Evolutionary conservation across 192 early-diverging fungal genomes (phyloP), one percentile per base, ranked within the genome.

Genomic region (Coemansia sp.): DNA sequence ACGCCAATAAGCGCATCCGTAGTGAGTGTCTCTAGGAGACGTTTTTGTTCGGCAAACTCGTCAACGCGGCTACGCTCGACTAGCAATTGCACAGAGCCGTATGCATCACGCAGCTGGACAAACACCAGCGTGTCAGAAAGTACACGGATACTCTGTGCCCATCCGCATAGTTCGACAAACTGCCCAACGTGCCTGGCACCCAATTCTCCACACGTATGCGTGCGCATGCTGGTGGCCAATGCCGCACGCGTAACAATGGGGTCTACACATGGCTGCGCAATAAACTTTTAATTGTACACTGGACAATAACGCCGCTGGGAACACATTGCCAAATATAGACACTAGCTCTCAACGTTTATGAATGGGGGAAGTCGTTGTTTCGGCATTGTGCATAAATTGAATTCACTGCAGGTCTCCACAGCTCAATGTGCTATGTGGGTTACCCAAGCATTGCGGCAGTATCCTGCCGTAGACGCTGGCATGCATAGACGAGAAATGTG

Each of bases 201-300:
- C n/a, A 94, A 59, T n/a, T 88, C 81, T 12, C 89, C 89, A 53
- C 89, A 90, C n/a, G 75, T 84, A 67, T 94, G 92, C 10, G 90
- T 90, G 47, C 89, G 78, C 70, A 67, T 67, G 55, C 41, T 43
- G 18, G 70, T 79, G 14, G 70, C 43, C 23, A 72, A 60, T 41
- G 43, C 33, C 3, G 56, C 16, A 36, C 15, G 55, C 6, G 45
- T 15, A 19, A 36, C 55, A 47, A 35, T 43, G 10, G 44, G 41
- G 7, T 14, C 12, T 14, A 15, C 14, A 13, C 21, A 48, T 14
- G 20, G 3, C 47, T 47, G 45, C 45, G 45, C 45, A 47, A 16
- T 19, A 44, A 16, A 10, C 43, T 9, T 19, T 13, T 20, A 47
- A 47, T 47, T 13, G 43, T 18, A 47, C 45, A 47, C 20, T 47